Evolutionary conservation across 1,284 basidiomycete genomes (phyloP).

Genomic region (Cutaneotrichosporon sp.): DNA sequence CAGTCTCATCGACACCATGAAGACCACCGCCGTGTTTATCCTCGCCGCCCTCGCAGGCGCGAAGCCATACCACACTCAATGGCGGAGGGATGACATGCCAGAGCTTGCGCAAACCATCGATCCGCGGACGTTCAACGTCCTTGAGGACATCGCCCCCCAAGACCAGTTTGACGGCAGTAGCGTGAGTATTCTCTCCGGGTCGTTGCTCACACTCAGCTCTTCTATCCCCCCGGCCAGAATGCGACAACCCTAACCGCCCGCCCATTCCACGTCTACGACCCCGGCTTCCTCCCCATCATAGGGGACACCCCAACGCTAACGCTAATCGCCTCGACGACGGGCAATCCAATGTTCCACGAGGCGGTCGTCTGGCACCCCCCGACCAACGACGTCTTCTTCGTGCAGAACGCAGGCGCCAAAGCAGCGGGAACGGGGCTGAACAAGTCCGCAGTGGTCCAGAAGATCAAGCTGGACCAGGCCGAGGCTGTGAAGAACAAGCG

Average conservation of each 20-base stretch:
- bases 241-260: conserved; percentile 23
- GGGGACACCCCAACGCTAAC: conserved; percentile 58
- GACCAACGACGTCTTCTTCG: conserved; percentile 58
- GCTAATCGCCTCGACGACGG: conserved; percentile 53
- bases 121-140: conserved; percentile 28
- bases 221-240: conserved; percentile 35
- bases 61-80: neutral
- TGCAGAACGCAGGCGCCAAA: conserved; percentile 52
- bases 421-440: conserved; percentile 49
- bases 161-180: conserved; percentile 23
- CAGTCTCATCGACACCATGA: neutral
- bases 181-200: conserved; percentile 19
- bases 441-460: conserved; percentile 52
- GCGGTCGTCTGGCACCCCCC: conserved; percentile 60
- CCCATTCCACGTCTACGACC: conserved; percentile 63
- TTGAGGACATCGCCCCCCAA: conserved; percentile 27
- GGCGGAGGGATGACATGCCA: conserved; percentile 17
- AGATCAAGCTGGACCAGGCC: conserved; percentile 41
- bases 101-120: conserved; percentile 34
- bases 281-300: conserved; percentile 58
- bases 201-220: conserved; percentile 24
- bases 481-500: conserved; percentile 48
- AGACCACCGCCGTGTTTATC: neutral
- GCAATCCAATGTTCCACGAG: conserved; percentile 66
- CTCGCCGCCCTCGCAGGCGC: neutral